Percentiles rank a stretch among this genome's conserved stretches.
Conservation (phyloP, 208 protist genomes). For the Crithidia fasciculata region DNA sequence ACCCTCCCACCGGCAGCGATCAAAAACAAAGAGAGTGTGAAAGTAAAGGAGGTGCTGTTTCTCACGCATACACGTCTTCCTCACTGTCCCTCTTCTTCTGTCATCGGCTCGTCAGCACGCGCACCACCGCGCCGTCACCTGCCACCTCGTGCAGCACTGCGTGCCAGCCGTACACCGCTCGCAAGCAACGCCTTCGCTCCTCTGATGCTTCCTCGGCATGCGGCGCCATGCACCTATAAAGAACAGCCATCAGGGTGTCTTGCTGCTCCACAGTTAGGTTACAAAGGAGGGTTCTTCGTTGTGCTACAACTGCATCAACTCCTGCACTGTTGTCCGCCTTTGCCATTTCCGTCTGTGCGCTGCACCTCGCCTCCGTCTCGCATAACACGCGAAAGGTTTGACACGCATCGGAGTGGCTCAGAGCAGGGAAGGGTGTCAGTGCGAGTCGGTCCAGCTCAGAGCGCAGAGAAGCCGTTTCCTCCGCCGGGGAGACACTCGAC, state of each 20-base stretch:
- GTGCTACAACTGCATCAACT: background rate
- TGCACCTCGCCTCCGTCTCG: background rate
- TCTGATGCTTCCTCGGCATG: background rate
- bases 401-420: background rate
- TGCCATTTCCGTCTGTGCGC: background rate
- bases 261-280: slow-evolving; percentile 13
- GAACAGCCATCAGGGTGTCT: slow-evolving; percentile 22
- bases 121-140: slow-evolving; percentile 25
- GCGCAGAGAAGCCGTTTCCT: background rate
- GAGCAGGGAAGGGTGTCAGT: background rate
- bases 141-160: slow-evolving; percentile 15
- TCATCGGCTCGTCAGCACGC: slow-evolving; percentile 12
- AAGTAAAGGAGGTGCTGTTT: background rate
- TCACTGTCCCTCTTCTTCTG: background rate
- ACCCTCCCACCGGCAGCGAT: no score
- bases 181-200: slow-evolving; percentile 1
- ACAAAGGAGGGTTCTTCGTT: background rate
- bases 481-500: background rate
- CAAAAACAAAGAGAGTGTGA: no score
- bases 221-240: slow-evolving; percentile 24
- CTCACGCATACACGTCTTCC: background rate
- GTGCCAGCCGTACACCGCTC: slow-evolving; percentile 15
- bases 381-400: background rate
- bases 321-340: background rate
- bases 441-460: slow-evolving; percentile 14